These are phyloP conservation scores for Coemansia sp. DNA, from an alignment of 192 early-diverging fungal genomes.

Conservation along the genomic window DNA sequence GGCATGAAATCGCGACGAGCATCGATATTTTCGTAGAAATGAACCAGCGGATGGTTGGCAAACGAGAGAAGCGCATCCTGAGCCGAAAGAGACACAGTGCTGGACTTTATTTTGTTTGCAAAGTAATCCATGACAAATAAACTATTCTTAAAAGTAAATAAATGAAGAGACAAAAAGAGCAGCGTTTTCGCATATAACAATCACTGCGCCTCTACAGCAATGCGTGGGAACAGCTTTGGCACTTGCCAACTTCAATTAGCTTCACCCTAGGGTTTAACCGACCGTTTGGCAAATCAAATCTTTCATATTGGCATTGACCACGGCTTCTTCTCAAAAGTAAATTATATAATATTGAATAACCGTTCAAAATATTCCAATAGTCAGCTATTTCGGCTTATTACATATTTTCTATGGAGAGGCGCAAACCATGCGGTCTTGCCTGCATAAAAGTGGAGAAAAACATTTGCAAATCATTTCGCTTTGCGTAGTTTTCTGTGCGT, in stretches of 20 bases:
- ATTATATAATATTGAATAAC: no score
- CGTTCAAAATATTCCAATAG: background rate
- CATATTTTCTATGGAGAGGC: background rate
- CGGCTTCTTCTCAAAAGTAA: no score
- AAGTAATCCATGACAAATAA: background rate
- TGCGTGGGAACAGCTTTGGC: background rate
- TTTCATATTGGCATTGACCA: no score
- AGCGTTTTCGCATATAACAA: background rate
- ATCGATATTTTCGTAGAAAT: slow-evolving; percentile 39
- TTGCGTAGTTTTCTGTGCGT: background rate
- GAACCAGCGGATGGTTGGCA: slow-evolving; percentile 42
- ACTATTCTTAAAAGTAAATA: background rate
- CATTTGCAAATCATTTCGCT: background rate
- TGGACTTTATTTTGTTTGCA: background rate
- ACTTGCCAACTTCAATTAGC: no score
- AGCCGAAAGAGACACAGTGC: slow-evolving; percentile 16
- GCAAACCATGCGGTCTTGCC: background rate
- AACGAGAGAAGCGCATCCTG: slow-evolving; percentile 35
- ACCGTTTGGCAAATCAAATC: no score
- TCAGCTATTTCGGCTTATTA: background rate
- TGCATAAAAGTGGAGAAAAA: background rate
- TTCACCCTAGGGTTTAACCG: no score
- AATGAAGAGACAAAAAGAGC: background rate
- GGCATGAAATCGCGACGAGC: slow-evolving; percentile 26
- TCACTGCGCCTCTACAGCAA: background rate